Evolutionary conservation across 2,329 filamentous ascomycete species (phyloP), one percentile per base, ranked within the genome.

Genomic region (Fusarium secorum): DNA sequence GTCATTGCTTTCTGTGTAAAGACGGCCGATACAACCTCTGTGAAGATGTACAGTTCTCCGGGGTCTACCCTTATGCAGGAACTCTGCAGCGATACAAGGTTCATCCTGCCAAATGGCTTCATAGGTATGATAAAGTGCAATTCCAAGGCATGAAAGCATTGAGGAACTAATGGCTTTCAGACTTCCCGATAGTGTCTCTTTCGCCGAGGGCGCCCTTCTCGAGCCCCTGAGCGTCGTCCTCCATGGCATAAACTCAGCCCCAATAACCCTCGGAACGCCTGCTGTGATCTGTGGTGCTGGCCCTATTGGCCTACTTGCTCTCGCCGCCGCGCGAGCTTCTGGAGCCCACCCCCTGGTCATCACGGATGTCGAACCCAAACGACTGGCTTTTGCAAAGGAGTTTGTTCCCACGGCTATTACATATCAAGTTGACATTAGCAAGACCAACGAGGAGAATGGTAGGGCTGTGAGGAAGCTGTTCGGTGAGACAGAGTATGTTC

Each of bases 11-110:
- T 72, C 82, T 88, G 22, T 91, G 89, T 75, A 78, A 79, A 53
- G 84, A 85, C 30, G 89, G 89, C 6, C 85, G 88, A 15, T 90
- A 90, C 72, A 91, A 91, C 72, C 85, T 90, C 10, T 91, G 89
- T 74, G 85, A 89, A 67, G 84, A 88, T 54, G 88, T 91, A 7
- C 81, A 84, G 49, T 91, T 91, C 71, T 82, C 87, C 0, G 88
- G 88, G 24, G 88, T 89, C 20, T 90, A 88, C 71, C 89, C 89
- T 0, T 84, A 90, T 72, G 79, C 84, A 59, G 89, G 89, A 11
- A 88, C 86, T 1, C 83, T 92, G 13, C 88, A 89, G 74, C 79
- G 88, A 67, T 90, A 87, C 80, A 89, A 89, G 74, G 82, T 85
- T 24, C 89, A 91, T 70, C 86, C 88, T 1, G 88, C 88, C 7